These are phyloP conservation scores for Parastagonospora nodorum DNA, from an alignment of 2,329 filamentous ascomycete genomes.

Conservation along the genomic window DNA sequence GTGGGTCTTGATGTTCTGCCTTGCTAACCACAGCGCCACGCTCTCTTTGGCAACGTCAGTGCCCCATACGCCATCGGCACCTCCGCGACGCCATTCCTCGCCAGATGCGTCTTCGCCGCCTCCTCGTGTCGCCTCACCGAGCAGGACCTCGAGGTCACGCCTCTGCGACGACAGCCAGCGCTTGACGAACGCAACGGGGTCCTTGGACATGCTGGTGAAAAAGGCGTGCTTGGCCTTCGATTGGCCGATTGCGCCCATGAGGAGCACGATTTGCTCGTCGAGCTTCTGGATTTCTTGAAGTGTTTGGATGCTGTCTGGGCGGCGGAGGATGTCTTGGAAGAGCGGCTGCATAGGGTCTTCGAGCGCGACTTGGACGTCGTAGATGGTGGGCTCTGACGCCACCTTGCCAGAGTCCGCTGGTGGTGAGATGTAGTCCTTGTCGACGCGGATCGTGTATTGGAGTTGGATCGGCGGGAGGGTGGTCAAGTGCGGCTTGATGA, in stretches of 20 bases:
- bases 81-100: constrained; percentile 73
- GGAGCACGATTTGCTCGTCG: constrained; percentile 83
- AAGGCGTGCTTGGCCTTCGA: constrained; percentile 92
- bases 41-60: constrained; percentile 65
- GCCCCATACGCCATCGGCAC: constrained; percentile 67
- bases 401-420: constrained; percentile 73
- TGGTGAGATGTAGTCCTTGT: constrained; percentile 59
- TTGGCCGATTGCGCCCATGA: constrained; percentile 81
- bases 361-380: constrained; percentile 84
- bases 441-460: constrained; percentile 90
- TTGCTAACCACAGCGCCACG: constrained; percentile 64
- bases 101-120: constrained; percentile 57
- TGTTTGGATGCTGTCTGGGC: constrained; percentile 59
- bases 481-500: constrained; percentile 76
- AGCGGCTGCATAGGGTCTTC: constrained; percentile 83
- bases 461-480: constrained; percentile 82
- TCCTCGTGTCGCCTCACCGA: constrained; percentile 75
- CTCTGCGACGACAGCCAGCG: constrained; percentile 92
- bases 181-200: constrained; percentile 82
- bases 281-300: constrained; percentile 76
- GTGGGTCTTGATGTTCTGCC: constrained; percentile 39
- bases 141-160: constrained; percentile 83
- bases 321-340: constrained; percentile 54
- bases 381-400: constrained; percentile 75
- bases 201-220: constrained; percentile 75